Conservation (phyloP, 257 asterid species). For the Rubia yunnanensis region DNA sequence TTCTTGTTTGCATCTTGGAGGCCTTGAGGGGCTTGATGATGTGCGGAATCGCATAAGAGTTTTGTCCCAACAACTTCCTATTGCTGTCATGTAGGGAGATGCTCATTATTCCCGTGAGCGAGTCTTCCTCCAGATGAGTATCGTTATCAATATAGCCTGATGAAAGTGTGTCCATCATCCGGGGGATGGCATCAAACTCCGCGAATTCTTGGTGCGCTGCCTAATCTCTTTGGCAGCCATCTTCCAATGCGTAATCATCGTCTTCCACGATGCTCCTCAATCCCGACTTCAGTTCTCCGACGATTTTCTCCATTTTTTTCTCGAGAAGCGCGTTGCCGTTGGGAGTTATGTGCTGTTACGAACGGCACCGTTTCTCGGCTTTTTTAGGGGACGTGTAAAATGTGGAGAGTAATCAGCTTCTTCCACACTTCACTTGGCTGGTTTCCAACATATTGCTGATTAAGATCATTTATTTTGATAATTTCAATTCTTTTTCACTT, state of each 20-base stretch:
- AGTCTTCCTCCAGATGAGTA: conserved; percentile 28
- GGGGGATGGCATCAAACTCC: conserved; percentile 22
- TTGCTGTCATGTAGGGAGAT: conserved; percentile 29
- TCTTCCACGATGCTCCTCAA: conserved; percentile 27
- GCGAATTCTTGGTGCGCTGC: conserved; percentile 21
- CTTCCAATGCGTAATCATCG: conserved; percentile 24
- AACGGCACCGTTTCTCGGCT: not conserved
- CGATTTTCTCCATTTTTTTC: conserved; percentile 17
- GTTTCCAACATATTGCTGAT: no score
- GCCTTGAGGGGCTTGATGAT: conserved; percentile 25
- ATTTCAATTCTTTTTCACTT: no score
- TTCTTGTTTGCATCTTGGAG: conserved; percentile 22
- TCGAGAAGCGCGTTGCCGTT: not conserved
- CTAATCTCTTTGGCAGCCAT: conserved; percentile 38
- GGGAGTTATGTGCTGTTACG: not conserved
- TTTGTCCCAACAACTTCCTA: conserved; percentile 19
- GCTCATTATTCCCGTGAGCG: conserved; percentile 26
- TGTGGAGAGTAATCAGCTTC: not conserved
- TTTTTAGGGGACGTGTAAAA: not conserved
- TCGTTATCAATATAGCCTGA: conserved; percentile 13
- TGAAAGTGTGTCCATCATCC: conserved; percentile 24
- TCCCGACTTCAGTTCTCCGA: conserved; percentile 32
- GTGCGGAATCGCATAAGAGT: conserved; percentile 23
- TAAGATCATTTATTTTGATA: no score
- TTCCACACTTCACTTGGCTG: no score